phyloP scores from a whole-genome alignment of 2,329 filamentous ascomycete genomes.

The Rhinocladiella similis region DNA sequence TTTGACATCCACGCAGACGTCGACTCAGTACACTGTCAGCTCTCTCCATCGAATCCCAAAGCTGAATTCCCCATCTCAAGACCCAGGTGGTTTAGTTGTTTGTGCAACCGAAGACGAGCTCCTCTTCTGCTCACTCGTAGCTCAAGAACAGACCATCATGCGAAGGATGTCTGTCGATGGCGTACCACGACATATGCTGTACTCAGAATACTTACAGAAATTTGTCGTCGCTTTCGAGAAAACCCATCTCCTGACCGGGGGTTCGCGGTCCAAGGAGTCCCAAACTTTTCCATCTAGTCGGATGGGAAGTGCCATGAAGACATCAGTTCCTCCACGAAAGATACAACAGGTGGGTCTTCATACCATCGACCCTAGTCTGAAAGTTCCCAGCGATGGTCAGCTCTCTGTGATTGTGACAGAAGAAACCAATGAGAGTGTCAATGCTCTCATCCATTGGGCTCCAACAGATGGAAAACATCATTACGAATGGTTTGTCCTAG shows the following conservation, averaged over 20 bases:
- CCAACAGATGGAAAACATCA: slow-evolving; percentile 22
- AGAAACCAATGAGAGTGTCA: slow-evolving; percentile 22
- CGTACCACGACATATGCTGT: slow-evolving; percentile 45
- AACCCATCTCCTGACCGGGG: slow-evolving; percentile 12
- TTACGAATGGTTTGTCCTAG: slow-evolving; percentile 29
- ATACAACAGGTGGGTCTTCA: slow-evolving; percentile 14
- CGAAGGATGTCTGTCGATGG: slow-evolving; percentile 42
- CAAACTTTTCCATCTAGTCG: not conserved
- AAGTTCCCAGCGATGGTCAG: not conserved
- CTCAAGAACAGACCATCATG: slow-evolving; percentile 39
- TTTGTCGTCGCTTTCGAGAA: slow-evolving; percentile 51
- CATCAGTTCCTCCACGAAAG: slow-evolving; percentile 2
- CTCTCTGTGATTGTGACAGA: slow-evolving; percentile 16
- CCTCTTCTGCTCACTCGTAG: slow-evolving; percentile 47
- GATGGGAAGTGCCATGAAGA: not conserved
- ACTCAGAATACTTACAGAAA: slow-evolving; percentile 46
- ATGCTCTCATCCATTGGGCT: slow-evolving; percentile 25
- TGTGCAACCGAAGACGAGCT: slow-evolving; percentile 50
- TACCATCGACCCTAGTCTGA: slow-evolving; percentile 10
- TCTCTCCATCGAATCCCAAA: slow-evolving; percentile 38
- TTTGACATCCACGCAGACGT: slow-evolving; percentile 15
- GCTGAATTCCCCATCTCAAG: slow-evolving; percentile 25
- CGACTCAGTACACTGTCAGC: slow-evolving; percentile 29
- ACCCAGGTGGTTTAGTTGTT: slow-evolving; percentile 46
- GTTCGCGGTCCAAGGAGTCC: not conserved